phyloP scores from a whole-genome alignment of 148 eudicot genomes.

The Chenopodium album region DNA sequence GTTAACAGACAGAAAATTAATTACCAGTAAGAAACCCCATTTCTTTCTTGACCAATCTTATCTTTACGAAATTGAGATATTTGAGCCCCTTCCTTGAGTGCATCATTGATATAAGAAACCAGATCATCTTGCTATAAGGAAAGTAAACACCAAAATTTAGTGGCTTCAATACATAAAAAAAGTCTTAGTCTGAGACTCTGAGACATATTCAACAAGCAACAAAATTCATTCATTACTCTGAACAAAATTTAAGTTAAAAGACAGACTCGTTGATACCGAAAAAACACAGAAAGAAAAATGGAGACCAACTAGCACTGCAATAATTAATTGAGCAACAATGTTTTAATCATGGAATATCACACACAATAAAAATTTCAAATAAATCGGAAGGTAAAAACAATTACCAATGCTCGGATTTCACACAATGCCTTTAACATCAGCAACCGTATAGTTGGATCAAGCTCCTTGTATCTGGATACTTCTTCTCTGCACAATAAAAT shows the following conservation, averaged over 20 bases:
- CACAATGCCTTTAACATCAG: constrained; percentile 82
- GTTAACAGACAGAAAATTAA: not conserved
- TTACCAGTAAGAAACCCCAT: constrained; percentile 66
- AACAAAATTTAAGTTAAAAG: not conserved
- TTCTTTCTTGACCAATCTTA: constrained; percentile 55
- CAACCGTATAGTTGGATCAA: constrained; percentile 71
- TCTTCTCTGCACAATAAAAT: constrained; percentile 59
- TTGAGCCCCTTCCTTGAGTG: constrained; percentile 49
- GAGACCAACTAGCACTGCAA: not conserved
- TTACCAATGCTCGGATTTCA: constrained; percentile 79
- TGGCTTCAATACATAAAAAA: not conserved
- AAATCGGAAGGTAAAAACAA: not conserved
- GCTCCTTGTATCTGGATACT: constrained; percentile 66
- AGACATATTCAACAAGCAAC: not conserved
- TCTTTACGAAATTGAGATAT: constrained; percentile 59
- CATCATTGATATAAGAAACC: constrained; percentile 51
- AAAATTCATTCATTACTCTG: constrained; percentile 2
- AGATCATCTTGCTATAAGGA: constrained; percentile 71
- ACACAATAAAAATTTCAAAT: not conserved
- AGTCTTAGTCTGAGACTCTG: not conserved
- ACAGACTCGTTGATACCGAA: not conserved
- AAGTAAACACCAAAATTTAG: constrained; percentile 6
- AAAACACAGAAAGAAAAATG: not conserved
- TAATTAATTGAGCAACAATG: not conserved
- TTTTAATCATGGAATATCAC: not conserved